These are phyloP conservation scores for Primulina huaijiensis DNA, from an alignment of 257 asterid genomes.

Conservation along the genomic window DNA sequence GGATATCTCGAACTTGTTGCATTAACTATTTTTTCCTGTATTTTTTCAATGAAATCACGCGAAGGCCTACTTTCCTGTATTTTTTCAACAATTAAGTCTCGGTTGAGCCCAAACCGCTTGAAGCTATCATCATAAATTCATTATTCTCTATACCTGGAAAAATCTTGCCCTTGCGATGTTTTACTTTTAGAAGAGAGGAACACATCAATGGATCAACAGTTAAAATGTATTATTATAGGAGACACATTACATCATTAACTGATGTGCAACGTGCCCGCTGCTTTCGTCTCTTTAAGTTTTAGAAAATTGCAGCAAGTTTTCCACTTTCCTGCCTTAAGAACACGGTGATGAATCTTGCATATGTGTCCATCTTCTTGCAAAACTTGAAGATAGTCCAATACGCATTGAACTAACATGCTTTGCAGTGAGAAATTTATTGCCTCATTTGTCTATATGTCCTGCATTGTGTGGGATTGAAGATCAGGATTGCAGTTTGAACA, in stretches of 20 bases:
- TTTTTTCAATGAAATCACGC: no score
- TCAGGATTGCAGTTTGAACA: neutral
- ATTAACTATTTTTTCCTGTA: neutral
- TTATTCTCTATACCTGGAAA: neutral
- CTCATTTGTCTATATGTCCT: neutral
- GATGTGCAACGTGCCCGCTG: neutral
- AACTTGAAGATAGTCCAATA: no score
- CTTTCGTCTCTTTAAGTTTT: neutral
- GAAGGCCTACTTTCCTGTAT: no score
- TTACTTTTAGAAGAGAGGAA: neutral
- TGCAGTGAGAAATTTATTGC: no score
- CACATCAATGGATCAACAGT: neutral
- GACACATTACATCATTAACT: neutral
- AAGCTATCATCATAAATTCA: neutral
- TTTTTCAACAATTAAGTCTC: neutral
- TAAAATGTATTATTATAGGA: neutral
- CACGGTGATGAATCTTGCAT: neutral
- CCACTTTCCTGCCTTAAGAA: neutral
- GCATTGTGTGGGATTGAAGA: neutral
- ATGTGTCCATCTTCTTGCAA: no score
- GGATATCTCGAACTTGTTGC: neutral
- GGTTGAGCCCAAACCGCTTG: neutral
- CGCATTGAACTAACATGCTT: no score
- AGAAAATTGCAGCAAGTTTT: neutral
- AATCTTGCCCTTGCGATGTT: neutral